A percentile compares a stretch with the other conserved stretches of the same genome.
phyloP scores from a whole-genome alignment of 345 rosid species.

The Moricandia arvensis region DNA sequence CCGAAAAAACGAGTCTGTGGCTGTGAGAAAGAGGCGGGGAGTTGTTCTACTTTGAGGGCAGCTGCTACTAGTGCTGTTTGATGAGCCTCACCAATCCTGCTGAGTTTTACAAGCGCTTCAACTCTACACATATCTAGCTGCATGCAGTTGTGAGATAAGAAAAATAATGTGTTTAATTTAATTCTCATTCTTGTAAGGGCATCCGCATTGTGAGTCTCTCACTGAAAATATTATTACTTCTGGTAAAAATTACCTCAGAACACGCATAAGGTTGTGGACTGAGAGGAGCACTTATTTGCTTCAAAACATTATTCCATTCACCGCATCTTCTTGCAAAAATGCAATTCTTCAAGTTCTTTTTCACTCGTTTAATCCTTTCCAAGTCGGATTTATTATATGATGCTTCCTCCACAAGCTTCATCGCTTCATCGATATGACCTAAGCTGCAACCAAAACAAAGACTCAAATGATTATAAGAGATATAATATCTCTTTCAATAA shows the following conservation, averaged over 20 bases:
- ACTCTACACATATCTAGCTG: conserved; percentile 79
- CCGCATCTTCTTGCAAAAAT: conserved; percentile 60
- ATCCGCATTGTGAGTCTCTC: conserved; percentile 51
- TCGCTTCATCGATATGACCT: conserved; percentile 80
- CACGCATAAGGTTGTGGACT: conserved; percentile 25
- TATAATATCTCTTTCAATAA: not conserved
- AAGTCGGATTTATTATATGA: not conserved
- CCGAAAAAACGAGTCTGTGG: conserved; percentile 46
- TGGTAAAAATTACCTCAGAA: not conserved
- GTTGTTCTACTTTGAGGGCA: conserved; percentile 42
- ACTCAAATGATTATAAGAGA: conserved; percentile 5
- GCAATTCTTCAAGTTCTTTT: conserved; percentile 66
- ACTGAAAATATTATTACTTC: conserved; percentile 3
- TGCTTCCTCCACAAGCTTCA: conserved; percentile 43
- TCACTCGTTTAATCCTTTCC: conserved; percentile 31
- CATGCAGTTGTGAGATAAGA: conserved; percentile 32
- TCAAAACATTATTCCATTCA: conserved; percentile 66
- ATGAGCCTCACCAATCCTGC: conserved; percentile 60
- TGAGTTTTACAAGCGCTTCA: conserved; percentile 66
- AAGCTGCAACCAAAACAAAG: conserved; percentile 52
- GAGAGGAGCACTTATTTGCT: conserved; percentile 40
- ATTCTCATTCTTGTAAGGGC: conserved; percentile 35
- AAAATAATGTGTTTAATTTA: conserved; percentile 22
- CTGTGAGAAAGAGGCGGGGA: conserved; percentile 33
- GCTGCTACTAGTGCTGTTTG: conserved; percentile 32